Conservation (phyloP, 805 yeast species). For the Grigorovia humatica region DNA sequence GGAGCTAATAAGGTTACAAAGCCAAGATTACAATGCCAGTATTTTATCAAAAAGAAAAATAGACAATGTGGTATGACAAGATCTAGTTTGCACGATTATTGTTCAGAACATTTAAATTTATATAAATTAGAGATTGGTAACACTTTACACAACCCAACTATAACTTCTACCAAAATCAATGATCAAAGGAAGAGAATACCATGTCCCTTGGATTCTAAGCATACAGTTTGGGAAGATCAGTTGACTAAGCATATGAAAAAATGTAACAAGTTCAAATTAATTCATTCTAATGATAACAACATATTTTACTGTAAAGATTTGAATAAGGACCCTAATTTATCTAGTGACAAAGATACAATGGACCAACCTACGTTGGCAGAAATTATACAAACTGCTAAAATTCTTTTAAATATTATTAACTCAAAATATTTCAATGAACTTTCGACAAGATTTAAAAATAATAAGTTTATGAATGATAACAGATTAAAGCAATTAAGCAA, state of each 20-base stretch:
- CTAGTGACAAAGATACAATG: background rate
- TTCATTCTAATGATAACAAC: conserved; percentile 26
- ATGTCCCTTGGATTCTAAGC: conserved; percentile 71
- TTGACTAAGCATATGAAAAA: conserved; percentile 46
- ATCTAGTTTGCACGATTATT: conserved; percentile 21
- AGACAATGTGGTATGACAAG: conserved; percentile 28
- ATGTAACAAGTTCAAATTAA: conserved; percentile 42
- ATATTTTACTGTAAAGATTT: conserved; percentile 42
- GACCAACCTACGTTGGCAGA: too few relatives aligned
- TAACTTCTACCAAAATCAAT: too few relatives aligned
- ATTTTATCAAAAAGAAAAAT: conserved; percentile 16
- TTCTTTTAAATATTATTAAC: background rate
- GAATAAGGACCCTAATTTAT: conserved; percentile 26
- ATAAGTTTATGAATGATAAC: conserved; percentile 22
- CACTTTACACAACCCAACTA: background rate
- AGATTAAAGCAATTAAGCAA: conserved; percentile 40
- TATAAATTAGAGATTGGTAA: conserved; percentile 29
- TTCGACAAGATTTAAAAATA: conserved; percentile 1
- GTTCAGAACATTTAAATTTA: conserved; percentile 70
- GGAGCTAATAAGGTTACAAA: background rate
- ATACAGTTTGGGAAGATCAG: conserved; percentile 55
- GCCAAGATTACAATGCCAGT: conserved; percentile 17
- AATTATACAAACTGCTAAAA: background rate
- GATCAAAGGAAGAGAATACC: conserved; percentile 30
- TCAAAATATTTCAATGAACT: background rate